phyloP scores from a whole-genome alignment of 2,329 filamentous ascomycete genomes.

The Fusarium abutilonis region DNA sequence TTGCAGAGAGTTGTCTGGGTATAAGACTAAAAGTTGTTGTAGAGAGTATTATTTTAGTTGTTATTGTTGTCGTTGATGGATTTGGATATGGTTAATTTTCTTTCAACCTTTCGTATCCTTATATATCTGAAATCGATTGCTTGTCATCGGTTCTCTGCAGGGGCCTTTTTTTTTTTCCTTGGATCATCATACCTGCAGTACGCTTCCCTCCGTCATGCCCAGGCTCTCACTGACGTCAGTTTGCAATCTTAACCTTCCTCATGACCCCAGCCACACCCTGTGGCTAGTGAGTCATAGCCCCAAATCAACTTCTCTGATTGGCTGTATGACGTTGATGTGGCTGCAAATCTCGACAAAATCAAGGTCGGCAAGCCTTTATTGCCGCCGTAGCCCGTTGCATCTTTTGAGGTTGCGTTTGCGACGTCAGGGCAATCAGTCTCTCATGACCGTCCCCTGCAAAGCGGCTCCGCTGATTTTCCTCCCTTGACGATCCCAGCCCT shows the following conservation, averaged over 20 bases:
- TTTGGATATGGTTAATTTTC: background rate
- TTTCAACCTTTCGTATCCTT: constrained; percentile 12
- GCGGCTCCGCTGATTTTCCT: constrained; percentile 22
- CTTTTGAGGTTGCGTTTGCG: constrained; percentile 28
- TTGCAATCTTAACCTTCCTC: constrained; percentile 24
- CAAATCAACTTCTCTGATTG: constrained; percentile 7
- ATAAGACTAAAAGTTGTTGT: constrained; percentile 1
- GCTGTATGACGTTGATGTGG: constrained; percentile 33
- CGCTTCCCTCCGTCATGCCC: constrained; percentile 15
- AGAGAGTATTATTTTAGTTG: constrained; percentile 2
- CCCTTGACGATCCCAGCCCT: constrained; percentile 3
- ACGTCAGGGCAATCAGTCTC: constrained; percentile 28
- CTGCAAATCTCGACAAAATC: constrained; percentile 23
- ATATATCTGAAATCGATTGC: constrained; percentile 24
- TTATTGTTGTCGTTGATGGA: constrained; percentile 13
- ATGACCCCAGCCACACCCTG: constrained; percentile 37
- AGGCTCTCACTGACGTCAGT: constrained; percentile 32
- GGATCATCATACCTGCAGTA: constrained; percentile 12
- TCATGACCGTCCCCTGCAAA: constrained; percentile 24
- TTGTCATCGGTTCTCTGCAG: constrained; percentile 9
- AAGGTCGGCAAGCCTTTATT: constrained; percentile 27
- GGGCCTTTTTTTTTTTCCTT: constrained; percentile 4
- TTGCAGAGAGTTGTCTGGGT: constrained; percentile 4
- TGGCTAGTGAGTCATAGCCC: constrained; percentile 13
- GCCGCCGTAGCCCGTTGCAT: constrained; percentile 24